Evolutionary conservation across 2,329 filamentous ascomycete species (phyloP), one percentile per base, ranked within the genome.

Genomic region (Aureobasidium mangrovei): DNA sequence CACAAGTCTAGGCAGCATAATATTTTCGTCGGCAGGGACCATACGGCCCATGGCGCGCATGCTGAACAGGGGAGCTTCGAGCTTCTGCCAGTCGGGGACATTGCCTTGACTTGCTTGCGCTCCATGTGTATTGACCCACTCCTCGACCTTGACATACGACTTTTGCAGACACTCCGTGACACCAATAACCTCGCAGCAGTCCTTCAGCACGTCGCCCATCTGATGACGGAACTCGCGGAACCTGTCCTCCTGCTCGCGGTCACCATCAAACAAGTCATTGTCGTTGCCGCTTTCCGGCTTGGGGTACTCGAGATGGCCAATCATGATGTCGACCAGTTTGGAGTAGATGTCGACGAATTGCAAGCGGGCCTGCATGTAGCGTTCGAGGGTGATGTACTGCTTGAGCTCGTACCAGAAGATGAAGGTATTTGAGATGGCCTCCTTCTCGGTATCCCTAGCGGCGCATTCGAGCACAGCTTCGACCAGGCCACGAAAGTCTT

Each of bases 321-420:
- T 84, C 75, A 98, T 86, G 60, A 97, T 84, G 65, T 97, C 91
- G 56, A 98, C 91, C 38, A 98, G 77, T 66, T 86, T 86, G 2
- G 89, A 87, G 70, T 89, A 98, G 44, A 96, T 75, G 60, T 94
- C 88, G 35, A 88, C 77, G 54, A 89, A 81, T 62, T 86, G 79
- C 59, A 89, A 70, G 49, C 91, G 83, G 39, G 91, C 86, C 63
- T 90, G 80, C 49, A 88, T 86, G 67, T 96, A 98, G 61, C 85
- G 85, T 35, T 97, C 91, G 52, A 98, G 72, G 1, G 91, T 90
- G 45, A 98, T 77, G 67, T 95, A 96, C 68, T 96, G 90, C 75
- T 98, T 98, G 44, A 98, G 79, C 67, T 98, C 93, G 67, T 94
- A 97, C 93, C 93, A 98, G 73, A 98, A 97, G 61, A 83, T 83